Base-by-base conservation (phyloP, 331 rosid genomes). In the Pyracantha coccinea region DNA sequence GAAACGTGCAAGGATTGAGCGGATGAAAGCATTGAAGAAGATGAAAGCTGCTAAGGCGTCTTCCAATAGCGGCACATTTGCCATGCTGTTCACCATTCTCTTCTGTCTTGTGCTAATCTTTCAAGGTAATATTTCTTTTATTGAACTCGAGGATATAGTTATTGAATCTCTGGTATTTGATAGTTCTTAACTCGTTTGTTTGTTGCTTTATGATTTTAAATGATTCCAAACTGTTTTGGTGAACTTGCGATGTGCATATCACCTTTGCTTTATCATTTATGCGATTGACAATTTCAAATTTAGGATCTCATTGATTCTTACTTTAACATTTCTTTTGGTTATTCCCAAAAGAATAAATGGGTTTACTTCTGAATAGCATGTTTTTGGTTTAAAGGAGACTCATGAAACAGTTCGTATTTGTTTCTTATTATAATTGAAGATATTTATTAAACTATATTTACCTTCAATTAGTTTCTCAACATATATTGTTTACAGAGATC, bases 1-100 rank as follows among this genome's bases (percentile, higher is more conserved):
- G 80, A 95, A 89, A 80, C 96, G 96, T 31, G 93, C 97, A 20
- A 82, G 96, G 83, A 65, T 77, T 12, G 97, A 90, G 69, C 88
- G 93, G 38, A 90, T 89, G 85, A 90, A 89, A 79, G 89, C 93
- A 53, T 76, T 92, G 89, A 95, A 86, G 91, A 90, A 85, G 83
- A 83, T 84, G 92, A 95, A 89, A 85, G 89, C 92, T 35, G 88
- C 83, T 4, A 92, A 90, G 78, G 21, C 91, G 64, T 83, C 92
- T 27, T 82, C 91, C 35, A 73, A 54, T 68, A 80, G 90, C 91
- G 85, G 83, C 85, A 50, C 88, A 24, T 79, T 89, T 66, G 90
- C 99, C 50, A 60, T 85, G 89, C 79, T 92, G 79, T 85, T 92
- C 83, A 90, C 99, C 9, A 31, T 88, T 74, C 79, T 90, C 79